Conservation (phyloP, 495 filamentous ascomycete species). For the Penicillium paxilli region DNA sequence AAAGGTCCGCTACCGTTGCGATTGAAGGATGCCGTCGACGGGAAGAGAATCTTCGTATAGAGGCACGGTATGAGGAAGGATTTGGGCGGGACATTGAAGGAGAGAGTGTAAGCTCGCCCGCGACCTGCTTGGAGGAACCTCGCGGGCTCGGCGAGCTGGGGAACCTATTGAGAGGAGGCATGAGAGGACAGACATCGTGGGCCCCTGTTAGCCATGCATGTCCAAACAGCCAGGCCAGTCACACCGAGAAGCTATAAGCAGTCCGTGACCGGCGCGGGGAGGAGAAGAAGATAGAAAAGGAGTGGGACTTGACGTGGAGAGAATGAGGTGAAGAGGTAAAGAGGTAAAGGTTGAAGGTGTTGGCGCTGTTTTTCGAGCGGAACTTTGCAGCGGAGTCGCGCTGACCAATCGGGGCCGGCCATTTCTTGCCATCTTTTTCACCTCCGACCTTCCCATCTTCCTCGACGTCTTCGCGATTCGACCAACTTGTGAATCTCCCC, state of each 20-base stretch:
- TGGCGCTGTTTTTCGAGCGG: background rate
- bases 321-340: background rate
- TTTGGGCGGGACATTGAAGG: constrained; percentile 37
- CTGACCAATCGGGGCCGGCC: constrained; percentile 42
- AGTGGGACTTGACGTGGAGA: background rate
- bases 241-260: background rate
- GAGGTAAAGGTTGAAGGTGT: background rate
- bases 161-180: constrained; percentile 60
- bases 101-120: constrained; percentile 38
- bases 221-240: constrained; percentile 28
- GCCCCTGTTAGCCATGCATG: constrained; percentile 44
- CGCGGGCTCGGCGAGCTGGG: constrained; percentile 54
- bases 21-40: constrained; percentile 42
- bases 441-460: constrained; percentile 18
- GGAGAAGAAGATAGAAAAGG: background rate
- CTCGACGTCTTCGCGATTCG: background rate
- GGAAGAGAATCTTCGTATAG: constrained; percentile 36
- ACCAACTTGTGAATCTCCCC: background rate
- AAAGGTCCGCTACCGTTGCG: constrained; percentile 50
- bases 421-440: constrained; percentile 43
- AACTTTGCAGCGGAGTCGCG: constrained; percentile 41
- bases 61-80: constrained; percentile 27
- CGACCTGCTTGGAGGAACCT: constrained; percentile 45
- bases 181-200: constrained; percentile 65
- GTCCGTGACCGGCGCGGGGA: background rate